phyloP scores from a whole-genome alignment of 2,329 filamentous ascomycete genomes.

The Nemania sp. region DNA sequence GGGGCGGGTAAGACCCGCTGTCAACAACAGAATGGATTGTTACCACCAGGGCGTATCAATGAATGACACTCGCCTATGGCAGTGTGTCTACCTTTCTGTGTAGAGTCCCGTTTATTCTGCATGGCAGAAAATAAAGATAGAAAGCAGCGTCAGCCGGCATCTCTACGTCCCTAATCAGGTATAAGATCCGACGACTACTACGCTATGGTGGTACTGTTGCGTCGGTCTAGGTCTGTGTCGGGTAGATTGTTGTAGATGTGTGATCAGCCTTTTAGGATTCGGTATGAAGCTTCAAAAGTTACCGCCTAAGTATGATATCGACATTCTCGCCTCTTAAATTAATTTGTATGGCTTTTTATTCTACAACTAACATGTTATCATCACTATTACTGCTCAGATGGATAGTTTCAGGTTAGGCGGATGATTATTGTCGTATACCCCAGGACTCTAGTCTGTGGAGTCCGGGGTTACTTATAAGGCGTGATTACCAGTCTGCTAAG shows the following conservation, averaged over 20 bases:
- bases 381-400: background rate
- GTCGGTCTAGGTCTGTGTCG: background rate
- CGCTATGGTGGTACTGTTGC: background rate
- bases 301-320: background rate
- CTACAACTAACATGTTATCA: background rate
- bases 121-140: background rate
- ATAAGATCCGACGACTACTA: conserved; percentile 2
- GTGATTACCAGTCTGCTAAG: background rate
- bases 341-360: background rate
- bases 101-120: conserved; percentile 5
- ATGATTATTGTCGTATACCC: no score
- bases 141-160: background rate
- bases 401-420: background rate
- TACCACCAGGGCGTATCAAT: conserved; percentile 12
- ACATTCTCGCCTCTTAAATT: background rate
- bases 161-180: conserved; percentile 2
- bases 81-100: conserved; percentile 6
- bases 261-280: conserved; percentile 3
- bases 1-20: conserved; percentile 5
- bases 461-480: no score
- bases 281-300: background rate
- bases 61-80: conserved; percentile 14
- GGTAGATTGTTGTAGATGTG: background rate
- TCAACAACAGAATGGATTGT: background rate
- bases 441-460: no score